These are phyloP conservation scores for Parafenestella ontariensis DNA, from an alignment of 2,329 filamentous ascomycete genomes.

Conservation along the genomic window DNA sequence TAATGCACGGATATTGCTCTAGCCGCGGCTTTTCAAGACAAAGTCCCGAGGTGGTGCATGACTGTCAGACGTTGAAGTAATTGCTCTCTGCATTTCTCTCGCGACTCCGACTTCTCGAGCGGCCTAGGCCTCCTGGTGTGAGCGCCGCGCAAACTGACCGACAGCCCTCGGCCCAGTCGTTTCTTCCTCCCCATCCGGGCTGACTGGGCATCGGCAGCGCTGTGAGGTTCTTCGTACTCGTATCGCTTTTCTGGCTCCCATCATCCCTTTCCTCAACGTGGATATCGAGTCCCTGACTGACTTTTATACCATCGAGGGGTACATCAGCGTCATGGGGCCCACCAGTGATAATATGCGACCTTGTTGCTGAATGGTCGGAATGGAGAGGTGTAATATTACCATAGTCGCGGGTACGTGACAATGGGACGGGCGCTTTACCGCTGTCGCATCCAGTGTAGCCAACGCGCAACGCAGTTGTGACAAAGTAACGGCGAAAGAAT, in stretches of 20 bases:
- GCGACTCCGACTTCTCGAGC: background rate
- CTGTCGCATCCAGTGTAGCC: slow-evolving; percentile 13
- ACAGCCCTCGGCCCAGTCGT: slow-evolving; percentile 24
- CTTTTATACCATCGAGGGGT: slow-evolving; percentile 29
- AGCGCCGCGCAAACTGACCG: slow-evolving; percentile 24
- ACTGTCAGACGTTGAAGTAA: background rate
- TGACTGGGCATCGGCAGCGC: slow-evolving; percentile 16
- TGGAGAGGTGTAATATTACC: background rate
- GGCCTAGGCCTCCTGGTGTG: slow-evolving; percentile 13
- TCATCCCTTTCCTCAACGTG: slow-evolving; percentile 29
- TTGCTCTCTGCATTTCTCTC: slow-evolving; percentile 14
- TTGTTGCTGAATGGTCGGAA: slow-evolving; percentile 1
- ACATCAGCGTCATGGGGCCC: slow-evolving; percentile 12
- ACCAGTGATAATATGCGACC: slow-evolving; percentile 15
- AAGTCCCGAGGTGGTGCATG: background rate
- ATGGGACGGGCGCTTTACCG: slow-evolving; percentile 2
- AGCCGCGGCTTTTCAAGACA: background rate
- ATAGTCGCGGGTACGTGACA: slow-evolving; percentile 3
- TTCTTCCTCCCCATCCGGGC: slow-evolving; percentile 1
- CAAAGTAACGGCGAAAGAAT: slow-evolving; percentile 53
- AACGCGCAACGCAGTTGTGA: slow-evolving; percentile 13
- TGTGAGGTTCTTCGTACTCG: slow-evolving; percentile 29
- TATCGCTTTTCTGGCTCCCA: slow-evolving; percentile 22
- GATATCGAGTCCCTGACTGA: slow-evolving; percentile 29
- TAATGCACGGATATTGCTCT: too few species aligned